Base-by-base conservation (phyloP, 495 filamentous ascomycete genomes). In the Aspergillus haitiensis region DNA sequence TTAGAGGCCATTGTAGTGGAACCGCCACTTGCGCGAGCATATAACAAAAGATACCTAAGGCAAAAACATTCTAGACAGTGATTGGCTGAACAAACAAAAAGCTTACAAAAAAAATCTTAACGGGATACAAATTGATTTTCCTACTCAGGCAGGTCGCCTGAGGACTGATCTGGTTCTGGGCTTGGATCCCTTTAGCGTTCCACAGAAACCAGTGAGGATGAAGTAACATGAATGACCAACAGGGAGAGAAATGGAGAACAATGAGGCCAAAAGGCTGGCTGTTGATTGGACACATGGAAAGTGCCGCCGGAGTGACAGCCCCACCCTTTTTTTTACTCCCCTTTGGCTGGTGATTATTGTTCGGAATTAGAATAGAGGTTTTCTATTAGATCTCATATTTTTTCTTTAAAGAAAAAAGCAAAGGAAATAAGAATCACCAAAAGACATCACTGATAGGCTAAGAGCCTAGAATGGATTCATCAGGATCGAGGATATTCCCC, bases 141-240 rank as follows among this genome's bases (percentile, higher is more conserved):
- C 62, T 27, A 61, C 32, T 71, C 21, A 15, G 66, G 66, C 56
- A 66, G 62, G 40, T 64, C 58, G 59, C 45, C 59, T 33, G 65
- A 70, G 65, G 18, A 15, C 31, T 18, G 21, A 50, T 47, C 45
- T 37, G 34, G 36, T 46, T 37, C 37, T 8, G 48, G 52, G 48
- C 48, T 59, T 37, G 49, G 56, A 44, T 58, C 48, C 34, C 48
- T 52, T 32, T 58, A 58, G 56, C 15, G 56, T 59, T 46, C 56
- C 56, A 59, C 10, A 11, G 56, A 42, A 52, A 27, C 40, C 10
- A 0, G 13, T 2, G n/a, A n/a, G 7, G 18, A 27, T 54, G 35
- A 56, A 58, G 48, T 34, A 36, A 40, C 34, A 31, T 37, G 15
- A 44, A 56, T 56, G 45, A 36, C 13, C 12, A 35, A 27, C 21